Base-by-base conservation (phyloP, 768 basidiomycete species). In the Trametes cinnabarina region DNA sequence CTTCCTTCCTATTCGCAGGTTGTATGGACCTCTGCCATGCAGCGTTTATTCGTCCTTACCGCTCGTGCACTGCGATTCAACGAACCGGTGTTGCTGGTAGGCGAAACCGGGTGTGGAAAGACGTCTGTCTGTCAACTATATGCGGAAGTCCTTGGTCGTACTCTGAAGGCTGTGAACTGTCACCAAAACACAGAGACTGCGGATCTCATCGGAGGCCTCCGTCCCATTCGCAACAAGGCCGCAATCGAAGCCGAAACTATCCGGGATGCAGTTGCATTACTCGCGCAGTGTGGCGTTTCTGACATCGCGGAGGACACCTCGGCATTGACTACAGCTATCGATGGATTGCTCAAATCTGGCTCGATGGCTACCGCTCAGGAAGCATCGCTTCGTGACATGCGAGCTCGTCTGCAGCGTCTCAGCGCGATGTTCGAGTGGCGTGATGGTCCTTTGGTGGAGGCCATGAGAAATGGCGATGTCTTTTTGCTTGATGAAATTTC, bases 181-280 rank as follows among this genome's bases (percentile, higher is more conserved):
- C 97, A 99, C 69, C 94, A 97, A 72, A 98, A 97, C 68, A 98
- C 95, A 25, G 97, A 99, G 74, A 97, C 96, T 0, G 92, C 95
- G 11, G 97, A 99, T 69, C 77, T 99, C 22, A 92, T 98, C 49
- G 97, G 97, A 19, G 92, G 94, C 35, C 82, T 97, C 63, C 83
- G 96, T 32, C 96, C 96, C 5, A 76, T 92, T 11, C 85, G 96
- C 28, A 92, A 92, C 72, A 84, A 90, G 20, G 74, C 76, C 19
- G 72, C 82, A 4, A 57, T 78, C 11, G 81, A 85, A 62, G 77
- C 77, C 1, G 82, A 85, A 30, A 70, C 81, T 10, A 53, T 77
- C 46, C 76, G 70, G 11, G 77, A 86, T 50, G 80, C 75, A 5
- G 57, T 64, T 4, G 60, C 69, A 3, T 60, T 78, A 0, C 73